Evolutionary conservation across 352 stramenopile species (phyloP).

Genomic region (Phytophthora capsici): DNA sequence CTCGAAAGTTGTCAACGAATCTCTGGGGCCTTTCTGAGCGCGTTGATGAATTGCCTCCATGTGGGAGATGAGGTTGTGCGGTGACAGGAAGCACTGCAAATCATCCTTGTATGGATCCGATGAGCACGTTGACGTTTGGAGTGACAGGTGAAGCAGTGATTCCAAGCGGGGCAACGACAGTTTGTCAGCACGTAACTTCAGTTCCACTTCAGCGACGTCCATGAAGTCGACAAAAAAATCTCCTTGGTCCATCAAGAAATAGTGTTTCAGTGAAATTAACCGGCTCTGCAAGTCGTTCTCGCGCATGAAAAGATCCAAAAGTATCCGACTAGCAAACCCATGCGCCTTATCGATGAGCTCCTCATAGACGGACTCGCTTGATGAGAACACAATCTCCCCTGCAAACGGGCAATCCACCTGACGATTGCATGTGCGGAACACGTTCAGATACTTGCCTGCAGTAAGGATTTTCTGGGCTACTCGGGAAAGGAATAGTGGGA

Average conservation of each 20-base stretch:
- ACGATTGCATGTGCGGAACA: slow-evolving; percentile 84
- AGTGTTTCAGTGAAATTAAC: slow-evolving; percentile 94
- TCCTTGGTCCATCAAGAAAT: slow-evolving; percentile 98
- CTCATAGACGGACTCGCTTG: slow-evolving; percentile 78
- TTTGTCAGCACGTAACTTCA: slow-evolving; percentile 90
- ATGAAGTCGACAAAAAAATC: slow-evolving; percentile 99
- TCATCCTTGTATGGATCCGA: slow-evolving; percentile 92
- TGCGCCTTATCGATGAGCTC: slow-evolving; percentile 88
- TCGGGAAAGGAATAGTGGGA: slow-evolving; percentile 83
- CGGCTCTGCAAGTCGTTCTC: slow-evolving; percentile 85
- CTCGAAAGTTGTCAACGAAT: slow-evolving; percentile 78
- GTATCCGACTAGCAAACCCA: slow-evolving; percentile 72
- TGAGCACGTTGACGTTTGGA: slow-evolving; percentile 93
- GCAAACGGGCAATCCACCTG: slow-evolving; percentile 85
- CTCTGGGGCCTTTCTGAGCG: slow-evolving; percentile 66
- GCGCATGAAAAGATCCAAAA: slow-evolving; percentile 83
- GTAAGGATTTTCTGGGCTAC: slow-evolving; percentile 88
- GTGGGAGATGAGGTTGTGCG: slow-evolving; percentile 91
- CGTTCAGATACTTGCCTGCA: slow-evolving; percentile 93
- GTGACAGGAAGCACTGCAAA: slow-evolving; percentile 86
- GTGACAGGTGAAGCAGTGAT: slow-evolving; percentile 93
- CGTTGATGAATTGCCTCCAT: slow-evolving; percentile 93
- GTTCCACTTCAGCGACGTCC: slow-evolving; percentile 95
- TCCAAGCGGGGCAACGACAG: slow-evolving; percentile 91
- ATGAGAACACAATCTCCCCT: slow-evolving; percentile 65